These are phyloP conservation scores for Caloboletus inedulis DNA, from an alignment of 1,284 basidiomycete genomes.

Conservation along the genomic window DNA sequence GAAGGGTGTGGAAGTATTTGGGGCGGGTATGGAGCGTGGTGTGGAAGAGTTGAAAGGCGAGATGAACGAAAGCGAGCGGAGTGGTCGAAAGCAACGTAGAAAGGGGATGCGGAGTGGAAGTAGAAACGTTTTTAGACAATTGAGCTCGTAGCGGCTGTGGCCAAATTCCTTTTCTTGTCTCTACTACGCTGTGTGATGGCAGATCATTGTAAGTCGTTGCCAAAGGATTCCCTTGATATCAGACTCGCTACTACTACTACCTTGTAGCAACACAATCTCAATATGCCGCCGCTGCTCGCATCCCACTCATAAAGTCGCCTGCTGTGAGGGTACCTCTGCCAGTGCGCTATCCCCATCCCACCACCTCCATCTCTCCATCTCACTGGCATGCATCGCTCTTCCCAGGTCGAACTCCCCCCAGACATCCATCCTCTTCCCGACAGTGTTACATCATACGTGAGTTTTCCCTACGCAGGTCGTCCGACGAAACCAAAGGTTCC, in stretches of 20 bases:
- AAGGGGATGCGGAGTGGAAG: slow-evolving; percentile 79
- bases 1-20: slow-evolving; percentile 77
- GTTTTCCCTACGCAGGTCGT: slow-evolving; percentile 23
- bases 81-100: slow-evolving; percentile 69
- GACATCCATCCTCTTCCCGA: slow-evolving; percentile 92
- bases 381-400: not conserved
- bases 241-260: not conserved
- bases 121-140: slow-evolving; percentile 73
- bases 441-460: slow-evolving; percentile 82
- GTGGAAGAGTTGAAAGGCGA: slow-evolving; percentile 46
- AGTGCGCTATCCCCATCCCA: slow-evolving; percentile 42
- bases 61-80: slow-evolving; percentile 55
- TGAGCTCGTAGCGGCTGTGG: slow-evolving; percentile 22
- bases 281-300: slow-evolving; percentile 69
- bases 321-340: slow-evolving; percentile 81
- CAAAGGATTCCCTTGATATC: not conserved
- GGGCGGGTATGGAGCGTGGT: slow-evolving; percentile 82
- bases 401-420: slow-evolving; percentile 75
- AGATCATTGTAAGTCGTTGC: slow-evolving; percentile 23
- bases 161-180: not conserved
- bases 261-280: slow-evolving; percentile 41
- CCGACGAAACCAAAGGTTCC: no score
- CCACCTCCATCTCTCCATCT: not conserved
- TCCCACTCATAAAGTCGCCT: slow-evolving; percentile 88
- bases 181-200: slow-evolving; percentile 9